phyloP scores from a whole-genome alignment of 2,329 filamentous ascomycete genomes.

The Aspergillus luchuensis region DNA sequence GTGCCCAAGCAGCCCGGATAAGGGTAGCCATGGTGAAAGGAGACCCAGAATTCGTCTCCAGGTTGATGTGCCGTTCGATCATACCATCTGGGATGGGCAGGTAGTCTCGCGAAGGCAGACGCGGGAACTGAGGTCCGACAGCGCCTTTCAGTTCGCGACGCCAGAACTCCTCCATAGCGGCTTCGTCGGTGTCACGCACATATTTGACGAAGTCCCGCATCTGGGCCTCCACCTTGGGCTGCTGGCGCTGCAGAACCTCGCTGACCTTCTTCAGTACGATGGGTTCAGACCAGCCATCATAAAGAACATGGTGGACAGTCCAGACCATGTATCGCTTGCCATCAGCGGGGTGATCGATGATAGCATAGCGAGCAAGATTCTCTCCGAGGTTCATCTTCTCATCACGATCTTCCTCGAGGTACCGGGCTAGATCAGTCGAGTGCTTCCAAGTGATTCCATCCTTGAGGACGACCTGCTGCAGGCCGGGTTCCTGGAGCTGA shows the following conservation, averaged over 20 bases:
- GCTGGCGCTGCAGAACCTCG: constrained; percentile 26
- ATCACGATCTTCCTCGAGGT: constrained; percentile 30
- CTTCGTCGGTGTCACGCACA: constrained; percentile 46
- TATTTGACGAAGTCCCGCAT: constrained; percentile 55
- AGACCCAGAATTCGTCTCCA: constrained; percentile 27
- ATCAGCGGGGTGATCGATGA: constrained; percentile 29
- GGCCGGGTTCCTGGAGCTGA: constrained; percentile 36
- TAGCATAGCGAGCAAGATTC: constrained; percentile 39
- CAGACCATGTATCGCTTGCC: constrained; percentile 47
- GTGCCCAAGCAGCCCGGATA: constrained; percentile 53
- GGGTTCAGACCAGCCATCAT: constrained; percentile 52
- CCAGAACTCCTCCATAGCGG: constrained; percentile 52
- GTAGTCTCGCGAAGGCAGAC: constrained; percentile 51
- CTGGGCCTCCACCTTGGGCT: constrained; percentile 23
- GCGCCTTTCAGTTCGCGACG: constrained; percentile 48
- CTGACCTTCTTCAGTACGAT: constrained; percentile 39
- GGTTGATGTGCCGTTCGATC: constrained; percentile 45
- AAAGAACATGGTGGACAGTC: constrained; percentile 55
- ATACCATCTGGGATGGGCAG: constrained; percentile 48
- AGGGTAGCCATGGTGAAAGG: constrained; percentile 50
- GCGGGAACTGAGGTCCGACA: constrained; percentile 53
- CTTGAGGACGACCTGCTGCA: constrained; percentile 42
- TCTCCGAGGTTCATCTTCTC: constrained; percentile 39
- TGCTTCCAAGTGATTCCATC: constrained; percentile 36
- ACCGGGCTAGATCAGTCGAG: constrained; percentile 25